Base-by-base conservation (phyloP, 1,284 basidiomycete species). In the Ceratobasidium sp. region DNA sequence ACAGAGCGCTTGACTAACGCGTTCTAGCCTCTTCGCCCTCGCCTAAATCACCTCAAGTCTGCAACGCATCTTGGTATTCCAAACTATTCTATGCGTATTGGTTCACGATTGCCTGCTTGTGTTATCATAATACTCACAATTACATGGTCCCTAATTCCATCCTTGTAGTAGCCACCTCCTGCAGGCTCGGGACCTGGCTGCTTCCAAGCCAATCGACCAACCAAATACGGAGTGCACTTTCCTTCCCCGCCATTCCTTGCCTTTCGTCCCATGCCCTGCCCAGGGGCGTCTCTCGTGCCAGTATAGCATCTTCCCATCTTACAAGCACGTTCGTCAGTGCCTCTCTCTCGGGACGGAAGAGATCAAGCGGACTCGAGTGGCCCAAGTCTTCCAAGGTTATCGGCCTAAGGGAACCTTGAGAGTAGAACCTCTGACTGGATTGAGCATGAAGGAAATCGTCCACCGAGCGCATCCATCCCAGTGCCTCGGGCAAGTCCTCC, bases 381-480 rank as follows among this genome's bases (percentile, higher is more conserved):
- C 13, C 25, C 15, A 34, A 5, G 7, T 31, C 58, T 25, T 17
- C 31, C 1, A 27, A n/a, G n/a, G n/a, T n/a, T n/a, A n/a, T n/a
- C n/a, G n/a, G n/a, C n/a, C n/a, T n/a, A n/a, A n/a, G n/a, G n/a
- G n/a, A n/a, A n/a, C n/a, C n/a, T n/a, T n/a, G n/a, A n/a, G n/a
- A n/a, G n/a, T n/a, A n/a, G n/a, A n/a, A n/a, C n/a, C n/a, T n/a
- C n/a, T n/a, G n/a, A n/a, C n/a, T n/a, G n/a, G n/a, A n/a, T n/a
- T n/a, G n/a, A n/a, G n/a, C n/a, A 22, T 42, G 49, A 27, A 45
- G 25, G n/a, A 50, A 67, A 3, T 67, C 62, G 50, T 67, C 62
- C 3, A 50, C 62, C 4, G 62, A 22, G 10, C 62, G 25, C 62
- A 67, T 67, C 62, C 62, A 67, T 25, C 38, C 35, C 5, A 67